Evolutionary conservation across 495 filamentous ascomycete species (phyloP), one percentile per base, ranked within the genome.

Genomic region (Hyaloscypha bicolor): DNA sequence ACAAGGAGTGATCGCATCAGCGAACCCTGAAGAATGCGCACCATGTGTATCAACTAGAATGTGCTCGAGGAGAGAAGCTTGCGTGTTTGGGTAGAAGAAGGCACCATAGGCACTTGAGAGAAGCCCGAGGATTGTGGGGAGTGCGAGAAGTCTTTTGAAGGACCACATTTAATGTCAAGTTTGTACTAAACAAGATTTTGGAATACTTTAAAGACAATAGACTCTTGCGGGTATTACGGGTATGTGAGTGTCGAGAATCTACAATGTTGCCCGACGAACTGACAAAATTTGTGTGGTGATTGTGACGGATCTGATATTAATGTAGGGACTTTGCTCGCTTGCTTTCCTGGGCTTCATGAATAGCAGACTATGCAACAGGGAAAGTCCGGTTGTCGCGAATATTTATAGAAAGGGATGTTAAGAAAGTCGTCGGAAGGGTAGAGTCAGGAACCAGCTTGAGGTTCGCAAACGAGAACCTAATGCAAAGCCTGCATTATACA

Each of bases 41-140:
- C 70, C 76, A 70, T 73, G 69, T 63, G 73, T 75, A 55, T 76
- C 75, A 19, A 78, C 75, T 8, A 77, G 63, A 29, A 78, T 74
- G 42, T 76, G 75, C 60, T 78, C 76, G 1, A 78, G 48, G 4
- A 68, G 57, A 9, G 74, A 75, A 1, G 60, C 56, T 16, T 73
- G 71, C 1, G 72, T 60, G 42, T 35, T 70, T 30, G 75, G 76
- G 29, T 78, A 78, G 48, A 71, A 78, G 63, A 77, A 76, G 9
- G 63, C 48, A 19, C 31, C 66, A 22, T 11, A 57, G 31, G 48
- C 51, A 3, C n/a, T 3, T 45, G 59, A 60, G 21, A 48, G n/a
- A 22, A 58, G 33, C 9, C 29, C 63, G 25, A 63, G 12, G 22
- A 32, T 45, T n/a, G 51, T 31, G 4, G 29, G 51, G 9, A 31